Percentiles rank a stretch among this genome's conserved stretches.
These are phyloP conservation scores for Bryoerythrophyllum caledonicum DNA, from an alignment of 225 moss, liverwort and hornwort genomes.

Conservation along the genomic window DNA sequence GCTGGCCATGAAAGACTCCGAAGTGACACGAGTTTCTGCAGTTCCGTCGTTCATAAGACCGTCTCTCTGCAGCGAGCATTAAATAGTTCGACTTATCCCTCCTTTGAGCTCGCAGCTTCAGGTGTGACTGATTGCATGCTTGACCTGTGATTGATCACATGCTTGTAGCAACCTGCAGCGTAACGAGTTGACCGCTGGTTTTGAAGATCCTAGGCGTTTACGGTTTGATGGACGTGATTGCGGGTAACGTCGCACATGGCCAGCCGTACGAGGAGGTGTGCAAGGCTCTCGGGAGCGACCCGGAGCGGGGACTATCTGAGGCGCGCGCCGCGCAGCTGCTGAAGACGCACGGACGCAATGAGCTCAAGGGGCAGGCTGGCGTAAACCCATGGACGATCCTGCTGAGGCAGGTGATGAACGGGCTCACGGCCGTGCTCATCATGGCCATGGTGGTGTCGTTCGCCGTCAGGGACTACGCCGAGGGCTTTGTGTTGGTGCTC, in stretches of 20 bases:
- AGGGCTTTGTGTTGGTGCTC: slow-evolving; percentile 40
- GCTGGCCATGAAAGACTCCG: not conserved
- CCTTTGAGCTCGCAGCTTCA: not conserved
- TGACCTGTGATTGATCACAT: no score
- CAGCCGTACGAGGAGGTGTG: slow-evolving; percentile 32
- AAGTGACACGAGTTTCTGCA: not conserved
- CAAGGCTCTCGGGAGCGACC: slow-evolving; percentile 21
- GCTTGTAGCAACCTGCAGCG: not conserved
- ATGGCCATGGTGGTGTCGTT: slow-evolving; percentile 46
- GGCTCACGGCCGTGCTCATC: slow-evolving; percentile 40
- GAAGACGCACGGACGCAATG: slow-evolving; percentile 35
- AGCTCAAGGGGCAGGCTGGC: slow-evolving; percentile 34
- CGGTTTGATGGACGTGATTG: slow-evolving; percentile 18
- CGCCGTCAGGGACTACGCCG: slow-evolving; percentile 41
- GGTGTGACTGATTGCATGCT: no score
- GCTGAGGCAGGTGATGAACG: slow-evolving; percentile 40
- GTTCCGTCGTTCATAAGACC: not conserved
- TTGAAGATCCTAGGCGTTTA: not conserved
- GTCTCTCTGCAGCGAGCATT: not conserved
- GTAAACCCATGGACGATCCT: slow-evolving; percentile 44
- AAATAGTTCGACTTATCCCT: not conserved
- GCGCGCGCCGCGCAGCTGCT: slow-evolving; percentile 22
- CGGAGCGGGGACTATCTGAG: slow-evolving; percentile 22
- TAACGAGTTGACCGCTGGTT: not conserved
- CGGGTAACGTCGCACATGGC: slow-evolving; percentile 21